A percentile compares a stretch with the other conserved stretches of the same genome.
These are phyloP conservation scores for Colletotrichum limetticola DNA, from an alignment of 2,329 filamentous ascomycete genomes.

Conservation along the genomic window DNA sequence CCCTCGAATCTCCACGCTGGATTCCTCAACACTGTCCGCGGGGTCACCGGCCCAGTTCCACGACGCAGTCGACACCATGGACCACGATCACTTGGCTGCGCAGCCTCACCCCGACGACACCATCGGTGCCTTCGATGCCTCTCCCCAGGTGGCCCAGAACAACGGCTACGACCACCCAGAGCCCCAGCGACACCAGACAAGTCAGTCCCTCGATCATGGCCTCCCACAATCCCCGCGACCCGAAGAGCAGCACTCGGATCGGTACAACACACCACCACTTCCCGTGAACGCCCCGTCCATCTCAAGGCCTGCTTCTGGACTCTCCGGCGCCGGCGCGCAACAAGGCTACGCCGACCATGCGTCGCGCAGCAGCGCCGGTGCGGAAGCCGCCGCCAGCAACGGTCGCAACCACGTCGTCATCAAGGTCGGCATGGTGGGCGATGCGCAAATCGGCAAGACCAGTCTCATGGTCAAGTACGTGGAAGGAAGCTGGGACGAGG, in stretches of 20 bases:
- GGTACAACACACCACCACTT: slow-evolving; percentile 60
- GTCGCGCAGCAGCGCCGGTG: slow-evolving; percentile 51
- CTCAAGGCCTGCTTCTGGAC: slow-evolving; percentile 66
- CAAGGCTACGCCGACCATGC: slow-evolving; percentile 56
- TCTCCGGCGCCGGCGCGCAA: slow-evolving; percentile 57
- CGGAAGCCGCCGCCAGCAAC: slow-evolving; percentile 48
- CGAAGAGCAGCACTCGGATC: slow-evolving; percentile 56
- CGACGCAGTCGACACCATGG: slow-evolving; percentile 64
- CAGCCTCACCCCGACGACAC: slow-evolving; percentile 60
- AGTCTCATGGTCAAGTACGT: slow-evolving; percentile 99
- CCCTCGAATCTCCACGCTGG: slow-evolving; percentile 54
- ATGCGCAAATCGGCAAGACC: slow-evolving; percentile 99
- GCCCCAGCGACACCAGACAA: slow-evolving; percentile 51
- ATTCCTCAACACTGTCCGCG: slow-evolving; percentile 60
- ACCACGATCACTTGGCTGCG: slow-evolving; percentile 52
- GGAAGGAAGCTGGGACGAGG: slow-evolving; percentile 99
- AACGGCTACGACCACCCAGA: slow-evolving; percentile 46
- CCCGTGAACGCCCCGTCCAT: slow-evolving; percentile 51
- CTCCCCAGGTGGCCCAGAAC: slow-evolving; percentile 51
- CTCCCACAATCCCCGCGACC: slow-evolving; percentile 51
- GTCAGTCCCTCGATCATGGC: slow-evolving; percentile 62
- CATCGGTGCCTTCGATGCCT: slow-evolving; percentile 60
- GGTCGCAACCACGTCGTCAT: slow-evolving; percentile 86
- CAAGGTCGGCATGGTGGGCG: slow-evolving; percentile 99
- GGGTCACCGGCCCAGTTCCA: slow-evolving; percentile 64